phyloP scores from a whole-genome alignment of 345 rosid genomes.

The Conringia planisiliqua region DNA sequence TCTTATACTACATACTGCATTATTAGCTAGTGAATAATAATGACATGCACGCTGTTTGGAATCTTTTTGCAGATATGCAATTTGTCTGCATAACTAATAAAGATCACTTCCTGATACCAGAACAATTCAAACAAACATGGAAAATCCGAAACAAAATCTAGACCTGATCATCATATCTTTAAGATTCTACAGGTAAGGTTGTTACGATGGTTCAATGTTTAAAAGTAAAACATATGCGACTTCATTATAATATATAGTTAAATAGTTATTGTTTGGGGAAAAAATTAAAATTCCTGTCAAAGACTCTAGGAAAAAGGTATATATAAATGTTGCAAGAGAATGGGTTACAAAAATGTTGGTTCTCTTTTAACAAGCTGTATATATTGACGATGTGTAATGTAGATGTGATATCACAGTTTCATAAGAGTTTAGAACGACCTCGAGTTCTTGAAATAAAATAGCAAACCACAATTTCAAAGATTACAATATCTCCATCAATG shows the following conservation, averaged over 20 bases:
- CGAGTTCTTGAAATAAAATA: not conserved
- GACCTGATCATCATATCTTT: slow-evolving; percentile 1
- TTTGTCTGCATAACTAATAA: slow-evolving; percentile 23
- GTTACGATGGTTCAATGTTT: slow-evolving; percentile 13
- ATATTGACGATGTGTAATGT: not conserved
- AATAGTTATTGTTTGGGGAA: not conserved
- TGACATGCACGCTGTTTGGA: slow-evolving; percentile 32
- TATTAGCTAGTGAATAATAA: slow-evolving; percentile 22
- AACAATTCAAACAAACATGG: slow-evolving; percentile 5
- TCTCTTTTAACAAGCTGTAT: not conserved
- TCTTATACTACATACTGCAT: not conserved
- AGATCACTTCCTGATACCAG: slow-evolving; percentile 12
- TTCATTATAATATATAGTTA: not conserved
- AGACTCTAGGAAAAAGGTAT: not conserved
- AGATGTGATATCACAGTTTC: not conserved
- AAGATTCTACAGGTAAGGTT: slow-evolving; percentile 24
- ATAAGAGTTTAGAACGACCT: not conserved
- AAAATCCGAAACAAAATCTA: slow-evolving; percentile 15
- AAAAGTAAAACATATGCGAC: not conserved
- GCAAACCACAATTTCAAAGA: not conserved
- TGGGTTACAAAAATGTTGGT: not conserved
- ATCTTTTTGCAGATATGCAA: slow-evolving; percentile 23
- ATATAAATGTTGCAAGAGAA: slow-evolving; percentile 2
- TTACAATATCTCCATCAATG: slow-evolving; percentile 66
- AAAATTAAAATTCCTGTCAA: not conserved